These are phyloP conservation scores for Silene uniflora DNA, from an alignment of 148 eudicot species.

Conservation along the genomic window DNA sequence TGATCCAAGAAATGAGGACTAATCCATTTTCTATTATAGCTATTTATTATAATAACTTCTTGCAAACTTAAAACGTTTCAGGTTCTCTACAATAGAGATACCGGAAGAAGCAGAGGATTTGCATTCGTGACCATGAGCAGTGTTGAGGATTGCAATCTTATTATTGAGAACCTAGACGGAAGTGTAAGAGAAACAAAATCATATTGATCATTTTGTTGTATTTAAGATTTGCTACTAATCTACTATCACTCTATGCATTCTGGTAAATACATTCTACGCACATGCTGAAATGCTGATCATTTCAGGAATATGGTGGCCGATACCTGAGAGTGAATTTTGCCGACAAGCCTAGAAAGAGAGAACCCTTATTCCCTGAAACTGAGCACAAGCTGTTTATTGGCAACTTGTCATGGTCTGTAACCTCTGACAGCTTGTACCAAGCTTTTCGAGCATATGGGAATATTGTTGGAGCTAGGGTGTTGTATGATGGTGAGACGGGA, in stretches of 20 bases:
- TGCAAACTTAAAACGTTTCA: slow-evolving; percentile 17
- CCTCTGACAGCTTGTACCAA: slow-evolving; percentile 63
- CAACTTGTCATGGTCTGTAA: slow-evolving; percentile 77
- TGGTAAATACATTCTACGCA: background rate
- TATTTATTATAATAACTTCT: background rate
- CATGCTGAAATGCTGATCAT: background rate
- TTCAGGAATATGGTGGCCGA: slow-evolving; percentile 85
- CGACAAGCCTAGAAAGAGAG: slow-evolving; percentile 70
- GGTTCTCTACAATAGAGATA: slow-evolving; percentile 76
- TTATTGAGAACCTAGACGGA: slow-evolving; percentile 78
- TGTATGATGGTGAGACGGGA: slow-evolving; percentile 89
- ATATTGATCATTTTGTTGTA: background rate
- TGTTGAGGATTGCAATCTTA: slow-evolving; percentile 64
- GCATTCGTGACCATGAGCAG: slow-evolving; percentile 99
- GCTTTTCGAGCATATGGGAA: slow-evolving; percentile 59
- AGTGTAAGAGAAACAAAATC: slow-evolving; percentile 44
- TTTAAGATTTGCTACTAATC: background rate
- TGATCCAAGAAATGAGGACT: background rate
- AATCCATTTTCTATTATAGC: background rate
- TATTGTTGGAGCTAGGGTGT: slow-evolving; percentile 85
- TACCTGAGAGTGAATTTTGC: slow-evolving; percentile 79
- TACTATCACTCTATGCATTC: background rate
- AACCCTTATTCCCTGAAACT: slow-evolving; percentile 76
- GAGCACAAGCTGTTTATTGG: slow-evolving; percentile 89
- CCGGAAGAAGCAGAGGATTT: slow-evolving; percentile 91